Percentiles rank a stretch among this genome's conserved stretches.
Conservation (phyloP, 2,329 filamentous ascomycete genomes). For the Gyromitra esculenta region DNA sequence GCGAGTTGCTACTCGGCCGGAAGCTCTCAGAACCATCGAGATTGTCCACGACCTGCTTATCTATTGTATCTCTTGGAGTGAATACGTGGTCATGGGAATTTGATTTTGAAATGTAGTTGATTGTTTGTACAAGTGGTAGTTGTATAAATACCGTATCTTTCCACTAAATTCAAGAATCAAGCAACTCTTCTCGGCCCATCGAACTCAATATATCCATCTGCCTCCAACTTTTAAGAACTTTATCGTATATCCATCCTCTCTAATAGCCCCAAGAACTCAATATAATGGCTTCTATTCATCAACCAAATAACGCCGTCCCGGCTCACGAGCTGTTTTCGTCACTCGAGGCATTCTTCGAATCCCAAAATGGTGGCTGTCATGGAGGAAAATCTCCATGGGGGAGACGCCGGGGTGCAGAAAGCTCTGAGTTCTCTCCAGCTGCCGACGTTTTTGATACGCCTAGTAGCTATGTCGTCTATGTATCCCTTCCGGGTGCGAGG, state of each 20-base stretch:
- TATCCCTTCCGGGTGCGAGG: conserved; percentile 54
- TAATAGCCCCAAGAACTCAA: neutral
- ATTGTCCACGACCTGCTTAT: conserved; percentile 14
- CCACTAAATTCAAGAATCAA: neutral
- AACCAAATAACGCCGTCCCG: neutral
- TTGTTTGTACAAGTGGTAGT: neutral
- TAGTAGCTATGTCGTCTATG: conserved; percentile 53
- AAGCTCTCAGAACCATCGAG: conserved; percentile 29
- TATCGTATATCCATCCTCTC: neutral
- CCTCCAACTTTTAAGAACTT: neutral
- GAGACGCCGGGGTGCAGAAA: neutral
- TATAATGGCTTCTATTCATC: conserved; percentile 20
- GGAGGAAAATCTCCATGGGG: neutral
- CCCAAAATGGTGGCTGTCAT: neutral
- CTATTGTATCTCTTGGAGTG: neutral
- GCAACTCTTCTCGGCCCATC: neutral
- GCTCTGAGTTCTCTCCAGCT: conserved; percentile 53
- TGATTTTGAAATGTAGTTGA: neutral
- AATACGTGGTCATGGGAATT: neutral
- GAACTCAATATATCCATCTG: conserved; percentile 9
- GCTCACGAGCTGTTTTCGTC: neutral
- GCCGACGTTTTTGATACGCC: conserved; percentile 56
- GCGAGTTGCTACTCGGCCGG: neutral
- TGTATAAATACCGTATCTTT: conserved; percentile 30
- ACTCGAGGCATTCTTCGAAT: neutral